These are phyloP conservation scores for Cruciata laevipes DNA, from an alignment of 257 asterid genomes.

Conservation along the genomic window DNA sequence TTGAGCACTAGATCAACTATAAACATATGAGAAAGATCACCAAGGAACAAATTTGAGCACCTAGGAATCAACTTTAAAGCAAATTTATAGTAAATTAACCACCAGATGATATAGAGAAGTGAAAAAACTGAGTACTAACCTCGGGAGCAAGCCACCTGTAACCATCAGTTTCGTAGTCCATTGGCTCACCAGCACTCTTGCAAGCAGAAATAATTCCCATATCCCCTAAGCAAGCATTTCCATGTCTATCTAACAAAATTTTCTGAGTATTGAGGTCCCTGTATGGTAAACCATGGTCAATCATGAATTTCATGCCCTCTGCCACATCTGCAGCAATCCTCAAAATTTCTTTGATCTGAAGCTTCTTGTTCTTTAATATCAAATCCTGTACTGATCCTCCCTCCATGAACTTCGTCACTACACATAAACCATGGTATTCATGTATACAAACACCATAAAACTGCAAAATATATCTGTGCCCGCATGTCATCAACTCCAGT, in stretches of 20 bases:
- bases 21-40: background rate
- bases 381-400: slow-evolving; percentile 80
- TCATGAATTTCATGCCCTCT: slow-evolving; percentile 86
- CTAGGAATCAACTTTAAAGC: background rate
- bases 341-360: slow-evolving; percentile 58
- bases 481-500: slow-evolving; percentile 90
- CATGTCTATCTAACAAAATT: slow-evolving; percentile 72
- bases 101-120: background rate
- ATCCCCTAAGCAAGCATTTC: slow-evolving; percentile 91
- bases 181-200: slow-evolving; percentile 74
- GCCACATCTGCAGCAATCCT: slow-evolving; percentile 72
- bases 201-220: slow-evolving; percentile 92
- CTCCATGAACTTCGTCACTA: slow-evolving; percentile 84
- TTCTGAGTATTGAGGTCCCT: slow-evolving; percentile 84
- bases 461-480: slow-evolving; percentile 71
- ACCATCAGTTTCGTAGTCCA: slow-evolving; percentile 98
- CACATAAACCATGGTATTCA: slow-evolving; percentile 78
- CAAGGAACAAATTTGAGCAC: background rate
- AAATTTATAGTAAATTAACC: background rate
- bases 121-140: slow-evolving; percentile 41
- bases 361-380: slow-evolving; percentile 67
- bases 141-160: slow-evolving; percentile 99
- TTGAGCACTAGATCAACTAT: background rate
- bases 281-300: slow-evolving; percentile 82
- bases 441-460: slow-evolving; percentile 77